Evolutionary conservation across 768 basidiomycete species (phyloP), one percentile per base, ranked within the genome.

Genomic region (Agrocybe pediades): DNA sequence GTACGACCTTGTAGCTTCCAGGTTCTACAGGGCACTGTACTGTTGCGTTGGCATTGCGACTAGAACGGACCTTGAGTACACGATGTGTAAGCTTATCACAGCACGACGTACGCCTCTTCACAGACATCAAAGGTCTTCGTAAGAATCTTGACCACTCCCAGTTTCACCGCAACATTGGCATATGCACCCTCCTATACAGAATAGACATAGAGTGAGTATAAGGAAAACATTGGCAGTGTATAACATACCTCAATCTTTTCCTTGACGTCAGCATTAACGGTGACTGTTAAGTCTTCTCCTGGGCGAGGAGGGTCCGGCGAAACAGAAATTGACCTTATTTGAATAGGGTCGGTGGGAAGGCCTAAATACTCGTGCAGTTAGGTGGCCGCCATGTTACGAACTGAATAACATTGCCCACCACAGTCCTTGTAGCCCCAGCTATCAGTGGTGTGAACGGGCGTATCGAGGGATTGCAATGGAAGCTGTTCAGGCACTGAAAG

Each of bases 91-190:
- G 17, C 27, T 49, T 41, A 16, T 33, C 25, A 24, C 27, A 51
- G 45, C 20, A 48, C 25, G 17, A 83, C 95, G 64, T 76, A 97
- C 92, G 95, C 94, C 72, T 98, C 95, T 55, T 95, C 80, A 67
- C 96, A 98, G 26, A 98, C 71, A 59, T 98, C 92, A 60, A 98
- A 96, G 16, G 60, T 65, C 74, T 92, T 97, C 41, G 76, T 70
- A 26, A 98, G 73, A n/a, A 98, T 68, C 74, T 92, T 97, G 65
- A 99, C 83, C 24, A 92, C 73, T 21, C 97, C 97, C n/a, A 98
- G 78, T 70, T 98, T 98, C 51, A 99, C 96, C 1, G 73, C 71
- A 3, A 99, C 94, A 60, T 95, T 86, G 7, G 89, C 96, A 62
- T 83, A 90, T 33, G 96, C 90, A 5, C 97, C 97, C 4, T 95